phyloP scores from a whole-genome alignment of 2,329 filamentous ascomycete species.

The Nigrospora sphaerica region DNA sequence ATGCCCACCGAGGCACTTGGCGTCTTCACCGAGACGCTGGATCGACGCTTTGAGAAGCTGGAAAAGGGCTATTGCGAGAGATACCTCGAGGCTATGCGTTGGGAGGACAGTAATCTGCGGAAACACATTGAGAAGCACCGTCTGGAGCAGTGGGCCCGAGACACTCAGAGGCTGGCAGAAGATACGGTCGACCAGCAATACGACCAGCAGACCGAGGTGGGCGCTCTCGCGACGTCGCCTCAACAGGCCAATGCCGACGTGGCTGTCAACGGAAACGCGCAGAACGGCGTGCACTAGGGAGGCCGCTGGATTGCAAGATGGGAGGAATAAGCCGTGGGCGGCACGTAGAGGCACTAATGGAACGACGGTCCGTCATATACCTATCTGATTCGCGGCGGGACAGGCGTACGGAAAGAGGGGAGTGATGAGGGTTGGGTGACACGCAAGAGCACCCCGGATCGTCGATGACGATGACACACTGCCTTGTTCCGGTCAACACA shows the following conservation, averaged over 20 bases:
- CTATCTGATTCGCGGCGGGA: too few relatives aligned
- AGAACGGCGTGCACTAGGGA: slow-evolving; percentile 1
- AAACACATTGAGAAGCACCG: slow-evolving; percentile 60
- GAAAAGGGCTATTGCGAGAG: slow-evolving; percentile 59
- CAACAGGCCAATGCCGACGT: neutral
- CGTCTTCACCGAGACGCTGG: slow-evolving; percentile 54
- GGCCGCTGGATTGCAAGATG: neutral
- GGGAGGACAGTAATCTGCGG: slow-evolving; percentile 62
- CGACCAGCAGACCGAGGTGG: slow-evolving; percentile 16
- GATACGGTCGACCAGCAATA: slow-evolving; percentile 15
- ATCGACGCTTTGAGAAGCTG: slow-evolving; percentile 51
- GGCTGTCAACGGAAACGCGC: neutral
- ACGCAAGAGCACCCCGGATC: too few relatives aligned
- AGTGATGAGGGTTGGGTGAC: too few relatives aligned
- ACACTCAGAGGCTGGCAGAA: slow-evolving; percentile 6
- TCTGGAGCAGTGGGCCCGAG: slow-evolving; percentile 54
- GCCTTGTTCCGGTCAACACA: too few relatives aligned
- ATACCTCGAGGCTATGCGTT: slow-evolving; percentile 63
- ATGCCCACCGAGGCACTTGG: slow-evolving; percentile 48
- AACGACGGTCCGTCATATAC: too few relatives aligned
- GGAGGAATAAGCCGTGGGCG: too few relatives aligned
- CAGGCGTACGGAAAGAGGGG: too few relatives aligned
- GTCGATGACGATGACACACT: too few relatives aligned
- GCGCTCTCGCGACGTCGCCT: slow-evolving; percentile 10
- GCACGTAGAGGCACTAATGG: too few relatives aligned